Evolutionary conservation across 179 eudicot species (phyloP), one percentile per base, ranked within the genome.

Genomic region (Dionaea muscipula): DNA sequence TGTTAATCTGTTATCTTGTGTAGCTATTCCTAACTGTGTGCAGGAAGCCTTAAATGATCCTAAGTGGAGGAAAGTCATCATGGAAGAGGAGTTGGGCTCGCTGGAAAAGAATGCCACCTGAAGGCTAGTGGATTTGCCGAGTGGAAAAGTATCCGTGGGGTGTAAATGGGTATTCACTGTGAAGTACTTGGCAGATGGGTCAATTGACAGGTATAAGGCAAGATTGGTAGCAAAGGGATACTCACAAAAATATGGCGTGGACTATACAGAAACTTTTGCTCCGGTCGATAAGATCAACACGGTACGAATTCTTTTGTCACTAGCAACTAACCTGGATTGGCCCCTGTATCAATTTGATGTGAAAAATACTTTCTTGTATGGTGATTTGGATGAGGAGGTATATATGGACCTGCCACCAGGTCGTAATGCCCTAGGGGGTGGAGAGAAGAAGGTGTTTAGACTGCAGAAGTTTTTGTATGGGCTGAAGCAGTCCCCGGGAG

Each of bases 231-330:
- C 43, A 54, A 38, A 54, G 20, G 45, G 58, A 22, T 37, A 18
- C 45, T 33, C 58, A 11, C 58, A 35, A 37, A 54, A 25, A 17
- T 18, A 54, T 54, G 58, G 44, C 26, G 20, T 54, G 17, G 45
- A 35, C 15, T 54, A 54, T 24, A 35, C 45, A 22, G 35, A 54
- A 22, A 28, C 39, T 10, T 51, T 31, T 51, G 56, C 37, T 26
- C 56, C 56, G 4, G 23, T 51, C 7, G 58, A 44, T 17, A 54
- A 54, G 21, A 37, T 53, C 56, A 53, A 54, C 13, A 54, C 58
- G 35, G 13, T 54, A 2, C 26, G 27, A 35, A 44, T 35, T 15
- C 35, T 54, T 1, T 54, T 54, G 19, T 35, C 43, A n/a, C 28
- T 54, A 1, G 45, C 46, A 33, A 7, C 46, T 3, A 35, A 54